These are phyloP conservation scores for Dioszegia hungarica DNA, from an alignment of 768 basidiomycete genomes.

Conservation along the genomic window DNA sequence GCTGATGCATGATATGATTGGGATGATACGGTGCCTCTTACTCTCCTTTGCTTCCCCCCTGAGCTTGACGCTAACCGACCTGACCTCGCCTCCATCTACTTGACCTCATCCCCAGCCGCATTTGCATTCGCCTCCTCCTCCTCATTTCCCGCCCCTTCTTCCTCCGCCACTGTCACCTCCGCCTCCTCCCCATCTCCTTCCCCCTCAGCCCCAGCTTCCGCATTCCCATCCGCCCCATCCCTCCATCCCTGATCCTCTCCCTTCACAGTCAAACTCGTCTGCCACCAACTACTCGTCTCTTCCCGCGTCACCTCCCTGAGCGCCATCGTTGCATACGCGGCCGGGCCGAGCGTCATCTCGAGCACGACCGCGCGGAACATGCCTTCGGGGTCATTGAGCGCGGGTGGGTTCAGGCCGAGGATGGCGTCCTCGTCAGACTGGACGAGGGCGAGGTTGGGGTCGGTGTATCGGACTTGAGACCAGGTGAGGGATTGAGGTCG, in stretches of 20 bases:
- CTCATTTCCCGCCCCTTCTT: background rate
- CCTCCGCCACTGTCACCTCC: background rate
- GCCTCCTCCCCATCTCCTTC: conserved; percentile 7
- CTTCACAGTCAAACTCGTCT: conserved; percentile 40
- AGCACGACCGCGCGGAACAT: conserved; percentile 86
- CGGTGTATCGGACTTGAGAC: conserved; percentile 79
- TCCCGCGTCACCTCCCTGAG: conserved; percentile 52
- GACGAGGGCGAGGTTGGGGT: conserved; percentile 83
- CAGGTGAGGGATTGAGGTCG: conserved; percentile 75
- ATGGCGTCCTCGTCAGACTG: conserved; percentile 94
- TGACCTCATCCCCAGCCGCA: background rate
- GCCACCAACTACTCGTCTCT: conserved; percentile 44
- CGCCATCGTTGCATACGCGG: conserved; percentile 97
- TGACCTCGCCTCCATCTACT: too few species aligned
- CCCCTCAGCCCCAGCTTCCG: background rate
- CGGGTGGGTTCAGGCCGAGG: conserved; percentile 64
- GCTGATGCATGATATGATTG: too few species aligned
- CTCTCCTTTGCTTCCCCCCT: too few species aligned
- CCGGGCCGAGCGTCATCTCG: conserved; percentile 74
- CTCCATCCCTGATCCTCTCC: conserved; percentile 43
- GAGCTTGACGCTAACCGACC: too few species aligned
- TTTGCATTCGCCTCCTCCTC: background rate
- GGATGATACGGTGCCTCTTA: too few species aligned
- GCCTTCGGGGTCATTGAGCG: conserved; percentile 60
- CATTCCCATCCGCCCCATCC: conserved; percentile 7